Evolutionary conservation across 169 alveolate genomes (phyloP), one percentile per base, ranked within the genome.

Genomic region (Babesia gibsoni): DNA sequence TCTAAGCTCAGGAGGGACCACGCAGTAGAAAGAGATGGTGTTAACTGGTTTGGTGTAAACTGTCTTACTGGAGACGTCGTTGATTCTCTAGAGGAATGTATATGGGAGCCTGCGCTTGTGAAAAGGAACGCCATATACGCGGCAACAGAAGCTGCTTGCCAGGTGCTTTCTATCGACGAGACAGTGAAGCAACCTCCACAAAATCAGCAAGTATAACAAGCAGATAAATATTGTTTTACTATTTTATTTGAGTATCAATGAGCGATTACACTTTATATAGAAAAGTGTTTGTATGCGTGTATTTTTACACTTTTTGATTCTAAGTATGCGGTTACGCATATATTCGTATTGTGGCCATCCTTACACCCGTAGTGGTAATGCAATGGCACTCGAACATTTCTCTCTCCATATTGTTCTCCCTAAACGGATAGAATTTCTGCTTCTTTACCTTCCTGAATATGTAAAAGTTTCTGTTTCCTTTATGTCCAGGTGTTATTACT

Each of bases 101-200:
- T 97, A 43, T 97, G 99, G 98, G 99, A 97, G 84, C 99, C 99
- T 1, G 90, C 97, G 14, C 70, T 94, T 37, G 96, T 94, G 46
- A 97, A 96, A 89, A 84, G 91, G 43, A 96, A 96, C 84, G 98
- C 98, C 23, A 70, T 95, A 32, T 89, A 93, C 74, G 92, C 98
- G 42, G 99, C 99, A 1, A 94, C 99, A 18, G 99, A 96, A 84
- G 99, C 99, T 8, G 99, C 99, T 6, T 96, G 99, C 74, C 83
- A 95, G 39, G 92, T 97, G 52, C 91, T 97, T 29, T 93, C 98
- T 29, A 94, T 97, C 32, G 99, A 97, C 82, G 98, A 96, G 86
- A 97, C 99, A 12, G 95, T 97, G 37, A 94, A 91, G 70, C 95
- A 96, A 81, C 96, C 68, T 30, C 8, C 68, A 18, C 66, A 64